Evolutionary conservation across 768 basidiomycete species (phyloP), one percentile per base, ranked within the genome.

Genomic region (Suillus bovinus): DNA sequence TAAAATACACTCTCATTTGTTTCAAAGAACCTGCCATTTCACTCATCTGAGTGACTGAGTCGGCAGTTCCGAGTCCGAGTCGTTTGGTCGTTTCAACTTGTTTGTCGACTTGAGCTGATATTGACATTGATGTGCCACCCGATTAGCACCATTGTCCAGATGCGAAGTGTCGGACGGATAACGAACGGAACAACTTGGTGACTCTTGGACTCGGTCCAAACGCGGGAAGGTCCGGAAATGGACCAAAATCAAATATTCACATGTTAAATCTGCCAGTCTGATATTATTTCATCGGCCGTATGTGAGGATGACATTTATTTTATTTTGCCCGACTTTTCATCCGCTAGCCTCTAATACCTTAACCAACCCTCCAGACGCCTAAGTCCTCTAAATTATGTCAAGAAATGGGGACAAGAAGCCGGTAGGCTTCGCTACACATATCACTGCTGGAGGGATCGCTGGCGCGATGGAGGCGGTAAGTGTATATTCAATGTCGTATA

Each of bases 401-500:
- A 78, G 83, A 67, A 79, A 78, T 63, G 72, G 77, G 42, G 85
- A 83, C 74, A 90, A 87, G 80, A 91, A 89, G 70, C 88, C 89
- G 22, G 88, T 93, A 11, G 87, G 89, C 38, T 92, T 94, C 68
- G 91, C 91, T 20, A 93, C 86, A 46, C 96, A 99, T 74, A 86
- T 98, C 72, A 90, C 90, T 33, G 97, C 96, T 42, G 97, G 97
- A 63, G 97, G 97, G 22, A 86, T 91, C 27, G 96, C 95, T 29
- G 96, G 96, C 50, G 89, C 89, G 54, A 93, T 94, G 75, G 96
- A 98, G 79, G 96, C 96, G 60, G 88, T 94, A 63, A 68, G 89
- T 59, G 46, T 36, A 6, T 6, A 41, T 47, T 8, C 52, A 22
- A 39, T 9, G 33, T 29, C 5, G 20, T 44, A 47, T 1, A 9